Conservation (phyloP, 2,329 filamentous ascomycete genomes). For the Xylariales sp. region DNA sequence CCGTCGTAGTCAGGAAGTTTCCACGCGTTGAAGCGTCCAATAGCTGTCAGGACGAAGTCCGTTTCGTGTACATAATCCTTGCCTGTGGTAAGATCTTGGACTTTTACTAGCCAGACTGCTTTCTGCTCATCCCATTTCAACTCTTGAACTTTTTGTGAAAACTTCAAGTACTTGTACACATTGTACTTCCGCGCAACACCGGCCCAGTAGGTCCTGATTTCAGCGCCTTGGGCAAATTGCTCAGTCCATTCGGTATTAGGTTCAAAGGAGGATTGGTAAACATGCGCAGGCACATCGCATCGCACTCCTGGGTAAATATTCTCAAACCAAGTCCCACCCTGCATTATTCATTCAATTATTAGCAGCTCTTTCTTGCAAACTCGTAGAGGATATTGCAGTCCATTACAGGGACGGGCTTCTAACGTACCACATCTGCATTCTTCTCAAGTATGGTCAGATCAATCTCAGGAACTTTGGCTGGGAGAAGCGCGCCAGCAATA, state of each 20-base stretch:
- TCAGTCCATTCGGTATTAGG: constrained; percentile 68
- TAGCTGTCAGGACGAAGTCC: constrained; percentile 59
- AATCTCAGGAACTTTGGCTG: constrained; percentile 64
- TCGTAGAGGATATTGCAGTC: constrained; percentile 2
- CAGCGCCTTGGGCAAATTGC: constrained; percentile 60
- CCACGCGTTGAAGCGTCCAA: constrained; percentile 64
- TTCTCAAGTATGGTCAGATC: constrained; percentile 65
- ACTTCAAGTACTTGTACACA: constrained; percentile 54
- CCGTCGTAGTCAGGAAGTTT: constrained; percentile 58
- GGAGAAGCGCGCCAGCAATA: constrained; percentile 60
- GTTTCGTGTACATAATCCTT: constrained; percentile 37
- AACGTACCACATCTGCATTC: constrained; percentile 59
- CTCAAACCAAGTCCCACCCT: constrained; percentile 51
- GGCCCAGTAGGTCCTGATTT: constrained; percentile 67
- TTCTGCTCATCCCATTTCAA: constrained; percentile 49
- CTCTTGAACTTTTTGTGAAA: constrained; percentile 50
- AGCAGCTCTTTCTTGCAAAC: constrained; percentile 3
- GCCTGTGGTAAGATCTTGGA: constrained; percentile 34
- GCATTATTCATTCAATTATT: background rate
- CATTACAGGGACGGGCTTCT: background rate
- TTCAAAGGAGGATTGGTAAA: constrained; percentile 65
- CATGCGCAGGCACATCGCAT: constrained; percentile 66
- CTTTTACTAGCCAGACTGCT: constrained; percentile 52
- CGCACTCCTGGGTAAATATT: constrained; percentile 60
- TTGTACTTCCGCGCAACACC: constrained; percentile 57